phyloP scores from a whole-genome alignment of 2,329 filamentous ascomycete genomes.

The Berkeleyomyces basicola region DNA sequence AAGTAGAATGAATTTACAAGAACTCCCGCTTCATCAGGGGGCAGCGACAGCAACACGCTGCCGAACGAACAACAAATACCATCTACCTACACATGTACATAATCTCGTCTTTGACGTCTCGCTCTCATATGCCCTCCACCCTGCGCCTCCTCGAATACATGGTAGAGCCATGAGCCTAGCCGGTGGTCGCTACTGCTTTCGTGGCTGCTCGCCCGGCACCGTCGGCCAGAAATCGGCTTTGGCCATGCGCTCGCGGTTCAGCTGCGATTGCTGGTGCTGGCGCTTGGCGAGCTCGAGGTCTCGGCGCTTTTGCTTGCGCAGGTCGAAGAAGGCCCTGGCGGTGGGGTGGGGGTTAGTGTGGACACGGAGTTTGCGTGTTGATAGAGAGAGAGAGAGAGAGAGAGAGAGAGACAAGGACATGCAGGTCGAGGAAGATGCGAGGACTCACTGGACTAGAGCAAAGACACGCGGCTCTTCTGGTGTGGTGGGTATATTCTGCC shows the following conservation, averaged over 20 bases:
- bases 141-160: not conserved
- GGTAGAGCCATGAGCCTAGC: not conserved
- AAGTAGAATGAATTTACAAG: not conserved
- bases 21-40: not conserved
- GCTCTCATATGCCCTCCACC: no score
- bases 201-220: slow-evolving; percentile 43
- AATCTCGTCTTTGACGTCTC: no score
- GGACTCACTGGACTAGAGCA: slow-evolving; percentile 55
- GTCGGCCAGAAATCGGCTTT: slow-evolving; percentile 72
- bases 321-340: slow-evolving; percentile 64
- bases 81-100: no score
- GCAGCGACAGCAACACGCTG: no score
- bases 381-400: not conserved
- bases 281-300: slow-evolving; percentile 38
- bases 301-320: slow-evolving; percentile 58
- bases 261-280: slow-evolving; percentile 39
- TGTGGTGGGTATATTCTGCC: slow-evolving; percentile 9
- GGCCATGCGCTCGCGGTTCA: slow-evolving; percentile 63
- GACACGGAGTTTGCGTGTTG: not conserved
- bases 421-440: not conserved
- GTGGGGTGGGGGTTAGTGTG: slow-evolving; percentile 5
- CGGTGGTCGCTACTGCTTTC: slow-evolving; percentile 12
- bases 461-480: slow-evolving; percentile 57
- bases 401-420: not conserved
- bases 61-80: no score